phyloP scores from a whole-genome alignment of 176 grass and related monocot species.

The Zea luxurians region DNA sequence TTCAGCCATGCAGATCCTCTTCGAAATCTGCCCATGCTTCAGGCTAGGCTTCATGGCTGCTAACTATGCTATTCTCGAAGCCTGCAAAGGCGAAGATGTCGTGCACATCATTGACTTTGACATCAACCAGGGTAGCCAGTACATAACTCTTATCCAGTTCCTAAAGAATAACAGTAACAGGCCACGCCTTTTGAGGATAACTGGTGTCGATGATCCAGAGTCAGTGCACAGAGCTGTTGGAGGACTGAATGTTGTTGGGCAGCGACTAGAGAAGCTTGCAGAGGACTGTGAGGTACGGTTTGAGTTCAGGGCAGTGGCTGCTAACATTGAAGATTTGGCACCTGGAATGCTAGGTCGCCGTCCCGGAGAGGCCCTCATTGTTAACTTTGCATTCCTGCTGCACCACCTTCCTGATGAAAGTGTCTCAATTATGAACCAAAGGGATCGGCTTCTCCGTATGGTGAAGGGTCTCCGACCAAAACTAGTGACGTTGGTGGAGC shows the following conservation, averaged over 20 bases:
- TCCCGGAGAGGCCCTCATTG: constrained; percentile 56
- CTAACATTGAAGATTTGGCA: constrained; percentile 49
- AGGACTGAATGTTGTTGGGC: constrained; percentile 65
- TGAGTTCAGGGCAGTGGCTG: constrained; percentile 62
- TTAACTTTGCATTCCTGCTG: constrained; percentile 81
- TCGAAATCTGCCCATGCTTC: constrained; percentile 77
- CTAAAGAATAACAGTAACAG: constrained; percentile 43
- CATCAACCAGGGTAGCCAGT: constrained; percentile 81
- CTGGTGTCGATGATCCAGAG: constrained; percentile 78
- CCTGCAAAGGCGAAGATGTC: constrained; percentile 61
- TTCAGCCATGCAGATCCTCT: constrained; percentile 82
- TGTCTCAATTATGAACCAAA: constrained; percentile 69
- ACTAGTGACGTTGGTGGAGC: constrained; percentile 71
- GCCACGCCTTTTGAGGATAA: constrained; percentile 56
- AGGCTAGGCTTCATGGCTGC: constrained; percentile 76
- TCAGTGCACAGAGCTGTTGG: constrained; percentile 68
- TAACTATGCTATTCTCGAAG: constrained; percentile 73
- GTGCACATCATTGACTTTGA: constrained; percentile 87
- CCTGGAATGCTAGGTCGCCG: constrained; percentile 60
- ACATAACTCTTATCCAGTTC: constrained; percentile 62
- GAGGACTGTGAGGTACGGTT: constrained; percentile 59
- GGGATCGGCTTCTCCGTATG: constrained; percentile 76
- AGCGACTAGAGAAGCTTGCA: constrained; percentile 61
- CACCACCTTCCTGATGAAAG: constrained; percentile 88
- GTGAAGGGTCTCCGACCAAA: constrained; percentile 75